These are phyloP conservation scores for Metschnikowia anglica DNA, from an alignment of 805 yeast species.

Conservation along the genomic window DNA sequence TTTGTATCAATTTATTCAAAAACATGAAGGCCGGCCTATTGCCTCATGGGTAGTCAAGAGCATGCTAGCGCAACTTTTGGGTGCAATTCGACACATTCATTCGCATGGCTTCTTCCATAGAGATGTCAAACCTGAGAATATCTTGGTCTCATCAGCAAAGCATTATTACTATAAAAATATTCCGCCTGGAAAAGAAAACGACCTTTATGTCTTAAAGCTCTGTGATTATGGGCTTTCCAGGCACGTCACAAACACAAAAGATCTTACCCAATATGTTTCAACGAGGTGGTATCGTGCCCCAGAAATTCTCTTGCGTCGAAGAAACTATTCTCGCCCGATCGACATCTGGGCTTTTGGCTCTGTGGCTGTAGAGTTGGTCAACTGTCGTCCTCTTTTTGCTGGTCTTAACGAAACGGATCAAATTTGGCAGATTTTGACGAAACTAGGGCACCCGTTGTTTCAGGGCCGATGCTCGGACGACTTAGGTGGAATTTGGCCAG, in stretches of 20 bases:
- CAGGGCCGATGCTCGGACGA: conserved; percentile 21
- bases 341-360: conserved; percentile 89
- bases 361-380: conserved; percentile 71
- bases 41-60: conserved; percentile 61
- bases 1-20: conserved; percentile 71
- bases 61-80: conserved; percentile 66
- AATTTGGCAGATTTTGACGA: conserved; percentile 60
- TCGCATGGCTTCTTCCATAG: conserved; percentile 69
- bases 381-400: conserved; percentile 77
- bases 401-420: conserved; percentile 82
- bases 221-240: conserved; percentile 84
- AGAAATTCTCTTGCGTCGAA: conserved; percentile 67
- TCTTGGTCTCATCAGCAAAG: conserved; percentile 61
- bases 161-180: conserved; percentile 50
- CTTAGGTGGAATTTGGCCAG: conserved; percentile 74
- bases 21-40: conserved; percentile 53
- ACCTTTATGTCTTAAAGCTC: conserved; percentile 62
- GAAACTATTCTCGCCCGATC: conserved; percentile 62
- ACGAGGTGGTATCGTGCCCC: conserved; percentile 89
- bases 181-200: conserved; percentile 40
- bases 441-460: conserved; percentile 70
- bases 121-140: conserved; percentile 92
- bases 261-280: conserved; percentile 74
- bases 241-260: conserved; percentile 48
- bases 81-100: conserved; percentile 84